Evolutionary conservation across 164 flowering plant genomes (phyloP), one percentile per base, ranked within the genome.

Genomic region (Macadamia tetraphylla): DNA sequence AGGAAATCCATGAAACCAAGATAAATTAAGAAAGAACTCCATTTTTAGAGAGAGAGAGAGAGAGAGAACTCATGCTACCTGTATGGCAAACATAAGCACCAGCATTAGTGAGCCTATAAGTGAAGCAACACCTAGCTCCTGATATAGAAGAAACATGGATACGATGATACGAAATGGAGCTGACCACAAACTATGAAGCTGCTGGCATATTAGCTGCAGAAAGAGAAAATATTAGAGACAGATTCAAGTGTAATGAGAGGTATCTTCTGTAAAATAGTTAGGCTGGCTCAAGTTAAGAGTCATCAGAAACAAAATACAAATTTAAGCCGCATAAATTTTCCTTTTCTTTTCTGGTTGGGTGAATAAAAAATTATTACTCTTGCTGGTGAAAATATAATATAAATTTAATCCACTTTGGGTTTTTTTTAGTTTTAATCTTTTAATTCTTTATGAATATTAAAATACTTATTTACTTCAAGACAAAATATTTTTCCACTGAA

Each of bases 101-200:
- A 94, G 88, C 82, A 92, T 48, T 8, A 84, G 55, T 67, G 98
- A 85, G 43, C 99, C 99, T 64, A 90, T 65, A 69, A 92, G 86
- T 40, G 99, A 85, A 75, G 99, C 87, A 69, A 87, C 86, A 60
- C 96, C 96, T 65, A 94, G 77, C 67, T 92, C 84, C 73, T 77
- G 73, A 75, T 86, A 94, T 43, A 94, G 88, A 76, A 94, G 94
- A 74, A 85, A 78, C 88, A 94, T 64, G 32, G 99, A 69, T 66
- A 92, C 55, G 56, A 80, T 59, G 35, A 94, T 94, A 48, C 99
- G 97, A 58, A 92, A 89, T 77, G 99, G 99, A 72, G 99, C 97
- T 65, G 99, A 94, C 99, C 99, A 94, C 75, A 94, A 70, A 64
- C 88, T 75, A 69, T 94, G 99, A 76, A 94, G 94, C 66, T 89